Percentiles rank a stretch among this genome's conserved stretches.
Evolutionary conservation across 73 alveolate species (phyloP).

Genomic region (Tetrahymena thermophila): DNA sequence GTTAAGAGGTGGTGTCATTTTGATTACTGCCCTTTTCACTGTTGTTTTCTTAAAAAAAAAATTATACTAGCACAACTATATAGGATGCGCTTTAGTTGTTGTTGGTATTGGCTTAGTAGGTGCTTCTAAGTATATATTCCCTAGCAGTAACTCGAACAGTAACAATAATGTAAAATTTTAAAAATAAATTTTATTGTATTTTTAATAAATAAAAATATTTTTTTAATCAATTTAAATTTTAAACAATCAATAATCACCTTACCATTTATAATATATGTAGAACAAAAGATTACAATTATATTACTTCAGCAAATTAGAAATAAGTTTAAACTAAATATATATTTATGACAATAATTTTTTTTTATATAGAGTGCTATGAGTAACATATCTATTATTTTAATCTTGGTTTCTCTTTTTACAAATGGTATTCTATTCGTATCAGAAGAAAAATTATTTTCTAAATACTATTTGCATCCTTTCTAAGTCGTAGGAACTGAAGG

Average conservation of each 20-base stretch:
- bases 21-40: slow-evolving; percentile 69
- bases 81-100: slow-evolving; percentile 63
- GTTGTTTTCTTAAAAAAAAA: slow-evolving; percentile 66
- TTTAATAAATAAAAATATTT: no score
- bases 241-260: no score
- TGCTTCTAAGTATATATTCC: slow-evolving; percentile 17
- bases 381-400: slow-evolving; percentile 3
- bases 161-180: not conserved
- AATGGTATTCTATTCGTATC: slow-evolving; percentile 49
- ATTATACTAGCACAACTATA: slow-evolving; percentile 67
- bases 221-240: no score
- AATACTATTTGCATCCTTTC: slow-evolving; percentile 77
- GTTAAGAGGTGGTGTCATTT: slow-evolving; percentile 85
- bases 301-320: no score
- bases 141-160: slow-evolving; percentile 12
- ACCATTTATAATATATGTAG: no score
- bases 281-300: no score
- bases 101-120: slow-evolving; percentile 82
- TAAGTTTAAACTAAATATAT: not conserved
- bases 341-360: not conserved
- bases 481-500: slow-evolving; percentile 95
- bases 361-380: not conserved
- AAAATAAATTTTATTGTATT: not conserved
- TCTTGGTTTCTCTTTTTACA: slow-evolving; percentile 15
- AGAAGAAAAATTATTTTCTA: slow-evolving; percentile 72